A percentile compares a stretch with the other conserved stretches of the same genome.
Conservation (phyloP, 106 monocot genomes). For the Triglochin maritima region DNA sequence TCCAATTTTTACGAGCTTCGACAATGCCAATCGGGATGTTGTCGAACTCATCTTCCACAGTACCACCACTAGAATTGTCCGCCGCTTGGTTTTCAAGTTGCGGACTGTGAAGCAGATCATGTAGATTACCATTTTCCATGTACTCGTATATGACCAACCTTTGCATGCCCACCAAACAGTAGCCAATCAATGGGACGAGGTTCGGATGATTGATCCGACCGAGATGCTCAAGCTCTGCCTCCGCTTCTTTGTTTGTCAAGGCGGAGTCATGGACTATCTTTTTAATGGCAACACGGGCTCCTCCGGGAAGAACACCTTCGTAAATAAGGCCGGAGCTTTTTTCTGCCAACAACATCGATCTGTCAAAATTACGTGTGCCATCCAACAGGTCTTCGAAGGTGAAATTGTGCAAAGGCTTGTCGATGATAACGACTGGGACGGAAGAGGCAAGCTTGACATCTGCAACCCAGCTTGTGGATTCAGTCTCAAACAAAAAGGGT, state of each 20-base stretch:
- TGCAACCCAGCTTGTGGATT: conserved; percentile 63
- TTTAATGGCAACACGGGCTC: conserved; percentile 61
- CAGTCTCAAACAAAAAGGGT: conserved; percentile 64
- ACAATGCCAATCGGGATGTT: neutral
- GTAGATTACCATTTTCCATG: conserved; percentile 91
- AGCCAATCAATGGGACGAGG: conserved; percentile 71
- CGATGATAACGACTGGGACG: conserved; percentile 79
- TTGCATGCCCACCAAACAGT: conserved; percentile 77
- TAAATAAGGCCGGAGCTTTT: conserved; percentile 72
- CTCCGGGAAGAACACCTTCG: conserved; percentile 54
- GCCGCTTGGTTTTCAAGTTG: conserved; percentile 59
- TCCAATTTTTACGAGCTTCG: conserved; percentile 54
- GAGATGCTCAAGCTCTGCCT: conserved; percentile 57
- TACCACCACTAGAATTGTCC: conserved; percentile 20
- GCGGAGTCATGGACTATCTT: conserved; percentile 43
- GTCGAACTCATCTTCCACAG: conserved; percentile 30
- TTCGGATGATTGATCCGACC: conserved; percentile 76
- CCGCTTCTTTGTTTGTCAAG: conserved; percentile 44
- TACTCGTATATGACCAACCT: conserved; percentile 78
- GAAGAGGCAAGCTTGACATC: conserved; percentile 60
- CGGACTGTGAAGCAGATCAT: conserved; percentile 60
- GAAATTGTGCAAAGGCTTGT: conserved; percentile 75
- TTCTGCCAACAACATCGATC: conserved; percentile 59
- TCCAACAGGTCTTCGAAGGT: conserved; percentile 68
- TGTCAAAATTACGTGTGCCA: conserved; percentile 63